A percentile compares a stretch with the other conserved stretches of the same genome.
Conservation (phyloP, 73 alveolate species). For the Urostyla sp. region DNA sequence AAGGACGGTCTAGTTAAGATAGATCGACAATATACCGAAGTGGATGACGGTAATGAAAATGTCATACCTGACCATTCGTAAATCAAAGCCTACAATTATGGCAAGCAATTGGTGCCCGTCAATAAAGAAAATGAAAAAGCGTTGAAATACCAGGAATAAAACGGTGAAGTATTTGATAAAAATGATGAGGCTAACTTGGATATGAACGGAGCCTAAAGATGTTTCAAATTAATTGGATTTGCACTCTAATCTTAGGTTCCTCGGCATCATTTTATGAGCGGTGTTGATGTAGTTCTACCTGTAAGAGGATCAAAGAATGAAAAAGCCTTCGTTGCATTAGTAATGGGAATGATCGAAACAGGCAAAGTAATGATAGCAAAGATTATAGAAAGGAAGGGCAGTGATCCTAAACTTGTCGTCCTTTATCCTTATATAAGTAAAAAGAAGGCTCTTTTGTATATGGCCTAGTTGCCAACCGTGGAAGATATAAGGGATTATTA, state of each 20-base stretch:
- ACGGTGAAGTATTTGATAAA: not conserved
- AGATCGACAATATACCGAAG: conserved; percentile 77
- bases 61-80: conserved; percentile 83
- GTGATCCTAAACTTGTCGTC: conserved; percentile 89
- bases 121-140: conserved; percentile 80
- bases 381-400: conserved; percentile 82
- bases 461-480: conserved; percentile 91
- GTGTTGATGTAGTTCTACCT: conserved; percentile 94
- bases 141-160: conserved; percentile 73
- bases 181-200: not conserved
- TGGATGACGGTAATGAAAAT: conserved; percentile 93
- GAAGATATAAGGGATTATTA: conserved; percentile 96
- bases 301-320: conserved; percentile 77
- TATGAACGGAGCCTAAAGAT: conserved; percentile 55
- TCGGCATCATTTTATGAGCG: conserved; percentile 86
- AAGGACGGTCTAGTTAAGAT: conserved; percentile 78
- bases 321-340: conserved; percentile 90
- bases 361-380: conserved; percentile 89
- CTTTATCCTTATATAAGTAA: conserved; percentile 88
- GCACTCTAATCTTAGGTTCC: conserved; percentile 83
- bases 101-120: conserved; percentile 93
- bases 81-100: conserved; percentile 92
- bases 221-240: conserved; percentile 91
- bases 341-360: conserved; percentile 85
- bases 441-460: conserved; percentile 81